phyloP scores from a whole-genome alignment of 805 yeast species.

The Candida pseudoglaebosa region DNA sequence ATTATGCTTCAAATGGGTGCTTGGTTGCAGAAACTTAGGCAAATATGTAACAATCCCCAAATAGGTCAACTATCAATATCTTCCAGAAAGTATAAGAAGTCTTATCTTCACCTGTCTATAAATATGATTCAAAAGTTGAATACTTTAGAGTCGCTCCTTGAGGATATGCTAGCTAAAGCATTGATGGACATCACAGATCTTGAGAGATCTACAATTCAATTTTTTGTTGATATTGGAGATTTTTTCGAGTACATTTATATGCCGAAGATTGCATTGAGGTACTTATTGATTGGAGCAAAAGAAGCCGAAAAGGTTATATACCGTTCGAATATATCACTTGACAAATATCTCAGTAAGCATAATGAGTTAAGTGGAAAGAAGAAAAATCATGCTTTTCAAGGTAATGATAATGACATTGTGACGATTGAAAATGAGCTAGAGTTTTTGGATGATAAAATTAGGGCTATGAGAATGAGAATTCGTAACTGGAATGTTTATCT shows the following conservation, averaged over 20 bases:
- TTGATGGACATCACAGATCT: constrained; percentile 42
- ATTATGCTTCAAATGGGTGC: constrained; percentile 49
- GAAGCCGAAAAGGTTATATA: constrained; percentile 23
- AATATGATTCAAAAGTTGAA: constrained; percentile 28
- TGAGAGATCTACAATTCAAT: constrained; percentile 46
- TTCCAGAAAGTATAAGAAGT: constrained; percentile 18
- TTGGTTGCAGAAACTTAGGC: constrained; percentile 70
- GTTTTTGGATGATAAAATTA: constrained; percentile 22
- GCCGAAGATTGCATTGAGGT: constrained; percentile 47
- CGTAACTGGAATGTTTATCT: constrained; percentile 55
- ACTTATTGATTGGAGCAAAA: constrained; percentile 41
- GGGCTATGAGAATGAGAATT: constrained; percentile 23
- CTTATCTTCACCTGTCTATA: constrained; percentile 7
- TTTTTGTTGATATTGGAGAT: constrained; percentile 62
- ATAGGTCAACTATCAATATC: constrained; percentile 30
- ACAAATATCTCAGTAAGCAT: constrained; percentile 12
- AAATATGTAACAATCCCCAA: constrained; percentile 80
- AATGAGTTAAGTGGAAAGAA: constrained; percentile 18
- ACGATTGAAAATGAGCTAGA: constrained; percentile 7
- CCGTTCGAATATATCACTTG: constrained; percentile 18
- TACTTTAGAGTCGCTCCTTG: constrained; percentile 62
- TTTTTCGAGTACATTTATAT: constrained; percentile 54
- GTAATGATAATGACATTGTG: constrained; percentile 11
- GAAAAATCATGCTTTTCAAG: constrained; percentile 19
- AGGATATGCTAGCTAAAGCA: constrained; percentile 58